Evolutionary conservation across 2,329 filamentous ascomycete species (phyloP), one percentile per base, ranked within the genome.

Genomic region (Talaromyces sp.): DNA sequence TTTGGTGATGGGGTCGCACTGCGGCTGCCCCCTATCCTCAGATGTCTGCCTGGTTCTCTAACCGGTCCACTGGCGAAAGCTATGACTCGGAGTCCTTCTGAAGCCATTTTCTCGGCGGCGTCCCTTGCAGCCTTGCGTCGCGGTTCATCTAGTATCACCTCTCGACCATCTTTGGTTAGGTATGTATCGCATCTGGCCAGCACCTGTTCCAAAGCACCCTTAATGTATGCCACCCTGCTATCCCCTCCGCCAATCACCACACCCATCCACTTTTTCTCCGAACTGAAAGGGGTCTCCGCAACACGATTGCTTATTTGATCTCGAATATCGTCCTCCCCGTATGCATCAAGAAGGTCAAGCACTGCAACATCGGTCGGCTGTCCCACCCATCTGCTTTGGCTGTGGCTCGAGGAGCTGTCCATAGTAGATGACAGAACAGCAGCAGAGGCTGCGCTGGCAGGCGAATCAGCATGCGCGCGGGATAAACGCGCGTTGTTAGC

Each of bases 211-310:
- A 98, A 84, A 38, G 95, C 92, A 36, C 95, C 96, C 76, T 99
- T 99, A 81, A 98, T 91, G 76, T 98, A 99, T 0, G 92, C 93
- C 69, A 92, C 89, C 72, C 96, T 91, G 67, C 88, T 88, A 43
- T 90, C 88, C 63, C 82, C 81, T 36, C 79, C 78, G 34, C 88
- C 88, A 70, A 97, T 91, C 1, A 93, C 90, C 31, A 97, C 93
- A 38, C 96, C 96, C 96, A 99, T 99, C 94, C 94, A 99, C 78
- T 99, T 99, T 65, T 94, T 87, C 75, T 97, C 93, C 0, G 95
- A 99, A 75, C 94, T 98, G 78, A 99, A 99, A 0, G 95, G 93
- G 0, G 92, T 93, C 77, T 99, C 95, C 51, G 88, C 88, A 36
- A 90, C 86, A 58, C 94, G 90, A 36, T 86, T 85, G n/a, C 93